Evolutionary conservation across 75 land plant genomes (phyloP).

Genomic region (Cunninghamia lanceolata): DNA sequence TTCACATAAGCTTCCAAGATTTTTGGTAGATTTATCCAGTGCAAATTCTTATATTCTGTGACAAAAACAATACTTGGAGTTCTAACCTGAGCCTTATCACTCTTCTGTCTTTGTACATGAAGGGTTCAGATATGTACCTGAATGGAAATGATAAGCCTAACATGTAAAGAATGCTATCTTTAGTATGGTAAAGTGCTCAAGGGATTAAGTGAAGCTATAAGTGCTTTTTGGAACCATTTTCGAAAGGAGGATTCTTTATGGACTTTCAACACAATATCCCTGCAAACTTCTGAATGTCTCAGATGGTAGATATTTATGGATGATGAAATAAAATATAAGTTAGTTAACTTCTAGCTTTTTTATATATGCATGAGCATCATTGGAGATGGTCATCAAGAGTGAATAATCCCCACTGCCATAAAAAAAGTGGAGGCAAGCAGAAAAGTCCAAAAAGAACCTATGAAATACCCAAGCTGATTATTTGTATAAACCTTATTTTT

Average conservation of each 20-base stretch:
- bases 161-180: background rate
- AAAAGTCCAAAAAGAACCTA: background rate
- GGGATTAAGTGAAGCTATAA: background rate
- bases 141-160: background rate
- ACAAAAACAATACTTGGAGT: background rate
- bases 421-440: constrained; percentile 2
- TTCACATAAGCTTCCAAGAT: background rate
- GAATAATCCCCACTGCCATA: background rate
- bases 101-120: background rate
- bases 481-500: background rate
- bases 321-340: background rate
- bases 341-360: background rate
- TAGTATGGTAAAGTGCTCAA: background rate
- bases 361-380: background rate
- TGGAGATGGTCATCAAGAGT: background rate
- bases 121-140: background rate
- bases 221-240: background rate
- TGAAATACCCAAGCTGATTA: background rate
- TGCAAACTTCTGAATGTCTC: background rate
- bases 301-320: background rate
- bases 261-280: background rate
- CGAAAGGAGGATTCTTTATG: background rate
- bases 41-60: background rate
- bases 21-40: background rate
- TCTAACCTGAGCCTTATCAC: background rate